phyloP scores from a whole-genome alignment of 306 rosid species.

The Medicago truncatula region DNA sequence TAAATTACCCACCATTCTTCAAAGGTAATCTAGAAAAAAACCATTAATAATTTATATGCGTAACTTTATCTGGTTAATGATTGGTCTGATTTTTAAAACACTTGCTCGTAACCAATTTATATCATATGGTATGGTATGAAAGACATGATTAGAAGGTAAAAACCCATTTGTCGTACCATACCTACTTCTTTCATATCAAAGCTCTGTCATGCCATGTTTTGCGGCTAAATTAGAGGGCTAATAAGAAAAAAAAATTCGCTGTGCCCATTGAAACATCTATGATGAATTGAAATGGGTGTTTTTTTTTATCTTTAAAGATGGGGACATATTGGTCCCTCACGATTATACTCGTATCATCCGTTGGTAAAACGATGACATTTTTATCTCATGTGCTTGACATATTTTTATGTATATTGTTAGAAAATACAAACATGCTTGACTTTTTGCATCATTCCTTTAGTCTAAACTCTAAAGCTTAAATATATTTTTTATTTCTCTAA shows the following conservation, averaged over 20 bases:
- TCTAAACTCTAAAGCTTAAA: neutral
- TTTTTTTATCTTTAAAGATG: neutral
- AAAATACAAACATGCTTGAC: slow-evolving; percentile 35
- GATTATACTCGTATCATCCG: slow-evolving; percentile 48
- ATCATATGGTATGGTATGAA: slow-evolving; percentile 13
- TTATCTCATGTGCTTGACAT: slow-evolving; percentile 32
- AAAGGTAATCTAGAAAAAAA: too few relatives aligned
- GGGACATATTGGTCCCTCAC: slow-evolving; percentile 26
- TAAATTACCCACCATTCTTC: too few relatives aligned
- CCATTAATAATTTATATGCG: too few relatives aligned
- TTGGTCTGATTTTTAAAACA: too few relatives aligned
- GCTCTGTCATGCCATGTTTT: slow-evolving; percentile 54
- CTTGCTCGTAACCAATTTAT: neutral
- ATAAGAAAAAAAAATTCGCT: slow-evolving; percentile 1
- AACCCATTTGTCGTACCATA: slow-evolving; percentile 33
- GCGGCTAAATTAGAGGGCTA: slow-evolving; percentile 75
- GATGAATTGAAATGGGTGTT: neutral
- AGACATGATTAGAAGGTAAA: slow-evolving; percentile 19
- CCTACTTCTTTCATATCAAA: slow-evolving; percentile 46
- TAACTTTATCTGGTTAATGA: too few relatives aligned
- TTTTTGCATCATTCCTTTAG: neutral
- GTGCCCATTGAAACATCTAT: slow-evolving; percentile 27
- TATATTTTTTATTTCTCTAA: too few relatives aligned
- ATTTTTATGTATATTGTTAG: slow-evolving; percentile 5
- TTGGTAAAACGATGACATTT: slow-evolving; percentile 43